Evolutionary conservation across 2,329 filamentous ascomycete species (phyloP).

Genomic region (Shiraia sp.): DNA sequence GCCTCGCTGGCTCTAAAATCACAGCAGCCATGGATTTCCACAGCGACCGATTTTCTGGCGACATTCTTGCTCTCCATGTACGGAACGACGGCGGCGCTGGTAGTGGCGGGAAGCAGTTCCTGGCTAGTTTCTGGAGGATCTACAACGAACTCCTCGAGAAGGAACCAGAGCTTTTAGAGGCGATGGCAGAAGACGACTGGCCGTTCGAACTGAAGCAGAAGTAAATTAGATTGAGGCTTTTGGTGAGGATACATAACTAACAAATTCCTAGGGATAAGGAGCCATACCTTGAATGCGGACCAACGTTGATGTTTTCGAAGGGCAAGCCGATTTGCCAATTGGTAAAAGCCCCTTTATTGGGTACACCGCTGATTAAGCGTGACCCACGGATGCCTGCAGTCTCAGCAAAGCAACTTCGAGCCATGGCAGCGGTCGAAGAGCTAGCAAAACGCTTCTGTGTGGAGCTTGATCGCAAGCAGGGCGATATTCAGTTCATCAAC

Average conservation of each 20-base stretch:
- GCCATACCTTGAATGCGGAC: constrained; percentile 39
- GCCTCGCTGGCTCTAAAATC: constrained; percentile 44
- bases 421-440: constrained; percentile 33
- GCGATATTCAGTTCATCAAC: constrained; percentile 44
- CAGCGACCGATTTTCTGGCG: constrained; percentile 43
- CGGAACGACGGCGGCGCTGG: constrained; percentile 36
- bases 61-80: constrained; percentile 41
- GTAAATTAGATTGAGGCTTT: constrained; percentile 20
- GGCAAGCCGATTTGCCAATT: constrained; percentile 43
- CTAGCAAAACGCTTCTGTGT: constrained; percentile 34
- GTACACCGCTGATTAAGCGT: constrained; percentile 37
- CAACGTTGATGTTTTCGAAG: constrained; percentile 41
- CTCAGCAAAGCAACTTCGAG: constrained; percentile 32
- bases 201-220: constrained; percentile 45
- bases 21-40: constrained; percentile 44
- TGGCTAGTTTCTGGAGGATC: constrained; percentile 40
- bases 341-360: constrained; percentile 44
- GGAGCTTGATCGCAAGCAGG: constrained; percentile 38
- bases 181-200: constrained; percentile 39
- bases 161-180: constrained; percentile 41
- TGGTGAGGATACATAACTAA: constrained; percentile 3
- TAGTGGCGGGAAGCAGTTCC: constrained; percentile 38
- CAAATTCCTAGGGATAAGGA: constrained; percentile 21
- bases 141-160: constrained; percentile 41
- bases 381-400: constrained; percentile 35